A percentile compares a stretch with the other conserved stretches of the same genome.
Evolutionary conservation across 164 flowering plant species (phyloP).

Genomic region (Berberis thunbergii): DNA sequence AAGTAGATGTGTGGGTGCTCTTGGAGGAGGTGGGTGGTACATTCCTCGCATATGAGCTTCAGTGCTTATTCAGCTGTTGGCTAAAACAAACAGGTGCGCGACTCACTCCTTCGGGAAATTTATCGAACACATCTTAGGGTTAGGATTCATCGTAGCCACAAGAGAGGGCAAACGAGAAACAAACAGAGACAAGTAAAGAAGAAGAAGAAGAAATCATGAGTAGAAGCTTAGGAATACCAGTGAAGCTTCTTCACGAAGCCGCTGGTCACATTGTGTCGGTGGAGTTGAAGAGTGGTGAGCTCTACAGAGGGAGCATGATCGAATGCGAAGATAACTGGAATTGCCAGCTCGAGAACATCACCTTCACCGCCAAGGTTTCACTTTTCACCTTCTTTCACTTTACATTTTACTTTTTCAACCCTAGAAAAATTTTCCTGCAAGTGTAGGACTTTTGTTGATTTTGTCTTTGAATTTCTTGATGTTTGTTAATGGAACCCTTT

Average conservation of each 20-base stretch:
- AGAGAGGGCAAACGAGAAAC: no score
- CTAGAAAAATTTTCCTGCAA: background rate
- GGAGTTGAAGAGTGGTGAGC: slow-evolving; percentile 84
- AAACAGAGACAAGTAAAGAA: no score
- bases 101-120: no score
- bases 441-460: background rate
- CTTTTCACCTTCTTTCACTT: background rate
- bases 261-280: slow-evolving; percentile 76
- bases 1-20: no score
- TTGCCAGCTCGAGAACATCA: slow-evolving; percentile 35
- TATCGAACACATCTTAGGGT: no score
- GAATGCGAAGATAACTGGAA: no score
- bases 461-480: background rate
- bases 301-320: slow-evolving; percentile 76
- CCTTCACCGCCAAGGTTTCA: slow-evolving; percentile 72
- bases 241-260: slow-evolving; percentile 67
- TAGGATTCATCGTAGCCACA: no score
- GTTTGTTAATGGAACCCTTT: background rate
- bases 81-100: no score
- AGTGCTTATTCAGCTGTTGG: no score
- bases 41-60: no score
- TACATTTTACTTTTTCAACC: no score
- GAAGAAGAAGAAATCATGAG: slow-evolving; percentile 22
- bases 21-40: no score
- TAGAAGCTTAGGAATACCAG: slow-evolving; percentile 57